phyloP scores from a whole-genome alignment of 768 basidiomycete species.

The Suillus variegatus region DNA sequence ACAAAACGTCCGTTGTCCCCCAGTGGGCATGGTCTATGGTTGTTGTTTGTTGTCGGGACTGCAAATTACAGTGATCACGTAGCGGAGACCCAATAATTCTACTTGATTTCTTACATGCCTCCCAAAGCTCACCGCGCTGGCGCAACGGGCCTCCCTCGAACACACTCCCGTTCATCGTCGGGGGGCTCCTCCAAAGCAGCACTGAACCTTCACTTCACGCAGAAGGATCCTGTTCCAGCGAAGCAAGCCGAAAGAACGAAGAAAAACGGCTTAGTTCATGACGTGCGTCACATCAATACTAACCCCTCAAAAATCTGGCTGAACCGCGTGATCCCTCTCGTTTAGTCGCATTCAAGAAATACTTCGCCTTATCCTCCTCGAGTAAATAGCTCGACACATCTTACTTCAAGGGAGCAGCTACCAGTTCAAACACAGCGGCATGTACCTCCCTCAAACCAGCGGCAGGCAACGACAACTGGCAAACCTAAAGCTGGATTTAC shows the following conservation, averaged over 20 bases:
- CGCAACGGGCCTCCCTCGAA: slow-evolving; percentile 49
- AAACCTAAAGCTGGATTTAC: slow-evolving; percentile 58
- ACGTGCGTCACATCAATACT: slow-evolving; percentile 39
- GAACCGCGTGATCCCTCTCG: slow-evolving; percentile 9
- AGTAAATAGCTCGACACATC: slow-evolving; percentile 29
- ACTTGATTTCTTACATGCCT: slow-evolving; percentile 40
- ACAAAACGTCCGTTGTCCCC: neutral
- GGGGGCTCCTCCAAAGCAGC: slow-evolving; percentile 53
- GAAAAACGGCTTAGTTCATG: slow-evolving; percentile 45
- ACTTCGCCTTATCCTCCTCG: slow-evolving; percentile 25
- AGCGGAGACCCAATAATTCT: slow-evolving; percentile 35
- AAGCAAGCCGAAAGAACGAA: slow-evolving; percentile 54
- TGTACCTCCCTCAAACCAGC: slow-evolving; percentile 26
- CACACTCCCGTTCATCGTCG: slow-evolving; percentile 67
- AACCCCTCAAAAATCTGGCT: slow-evolving; percentile 15
- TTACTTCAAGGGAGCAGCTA: slow-evolving; percentile 32
- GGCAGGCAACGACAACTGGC: slow-evolving; percentile 33
- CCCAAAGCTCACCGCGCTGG: slow-evolving; percentile 51
- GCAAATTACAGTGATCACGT: slow-evolving; percentile 23
- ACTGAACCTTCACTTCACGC: slow-evolving; percentile 66
- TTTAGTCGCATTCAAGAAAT: slow-evolving; percentile 24
- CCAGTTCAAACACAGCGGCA: slow-evolving; percentile 33
- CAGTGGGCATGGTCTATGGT: neutral
- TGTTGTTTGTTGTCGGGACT: slow-evolving; percentile 3
- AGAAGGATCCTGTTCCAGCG: slow-evolving; percentile 52